phyloP scores from a whole-genome alignment of 192 early-diverging fungal genomes.

The Linnemannia zychae region DNA sequence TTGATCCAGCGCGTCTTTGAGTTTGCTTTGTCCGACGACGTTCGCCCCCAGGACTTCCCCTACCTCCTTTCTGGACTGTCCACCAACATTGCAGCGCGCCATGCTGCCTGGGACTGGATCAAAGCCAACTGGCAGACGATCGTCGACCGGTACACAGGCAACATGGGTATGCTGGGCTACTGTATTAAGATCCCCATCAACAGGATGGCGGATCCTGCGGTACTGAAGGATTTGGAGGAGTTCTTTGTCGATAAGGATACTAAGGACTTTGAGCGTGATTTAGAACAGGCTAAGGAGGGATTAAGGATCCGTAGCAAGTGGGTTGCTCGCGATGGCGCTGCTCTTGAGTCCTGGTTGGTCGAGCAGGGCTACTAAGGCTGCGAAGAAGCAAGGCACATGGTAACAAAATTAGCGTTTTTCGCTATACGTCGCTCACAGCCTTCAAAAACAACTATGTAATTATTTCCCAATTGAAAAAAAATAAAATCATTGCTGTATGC shows the following conservation, averaged over 20 bases:
- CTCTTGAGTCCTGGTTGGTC: conserved; percentile 60
- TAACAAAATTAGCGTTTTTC: too few species aligned
- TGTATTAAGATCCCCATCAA: conserved; percentile 63
- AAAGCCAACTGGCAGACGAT: conserved; percentile 64
- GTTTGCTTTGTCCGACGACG: conserved; percentile 67
- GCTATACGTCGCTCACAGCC: too few species aligned
- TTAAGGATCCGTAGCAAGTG: conserved; percentile 68
- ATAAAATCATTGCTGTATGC: too few species aligned
- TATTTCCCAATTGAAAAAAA: too few species aligned
- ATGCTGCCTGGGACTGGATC: conserved; percentile 68
- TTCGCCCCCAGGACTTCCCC: conserved; percentile 72
- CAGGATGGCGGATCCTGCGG: conserved; percentile 61
- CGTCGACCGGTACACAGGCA: conserved; percentile 64
- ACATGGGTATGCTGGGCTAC: conserved; percentile 72
- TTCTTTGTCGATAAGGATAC: conserved; percentile 68
- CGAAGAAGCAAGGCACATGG: too few species aligned
- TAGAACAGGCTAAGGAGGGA: conserved; percentile 73
- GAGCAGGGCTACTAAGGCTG: conserved; percentile 41
- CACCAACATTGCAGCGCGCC: conserved; percentile 56
- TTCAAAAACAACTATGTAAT: too few species aligned
- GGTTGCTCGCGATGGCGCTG: conserved; percentile 62
- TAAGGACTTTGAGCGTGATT: conserved; percentile 65
- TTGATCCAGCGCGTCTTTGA: conserved; percentile 66
- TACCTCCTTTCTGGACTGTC: conserved; percentile 62
- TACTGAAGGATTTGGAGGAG: conserved; percentile 65